phyloP scores from a whole-genome alignment of 495 filamentous ascomycete species.

The Trypethelium eluteriae region DNA sequence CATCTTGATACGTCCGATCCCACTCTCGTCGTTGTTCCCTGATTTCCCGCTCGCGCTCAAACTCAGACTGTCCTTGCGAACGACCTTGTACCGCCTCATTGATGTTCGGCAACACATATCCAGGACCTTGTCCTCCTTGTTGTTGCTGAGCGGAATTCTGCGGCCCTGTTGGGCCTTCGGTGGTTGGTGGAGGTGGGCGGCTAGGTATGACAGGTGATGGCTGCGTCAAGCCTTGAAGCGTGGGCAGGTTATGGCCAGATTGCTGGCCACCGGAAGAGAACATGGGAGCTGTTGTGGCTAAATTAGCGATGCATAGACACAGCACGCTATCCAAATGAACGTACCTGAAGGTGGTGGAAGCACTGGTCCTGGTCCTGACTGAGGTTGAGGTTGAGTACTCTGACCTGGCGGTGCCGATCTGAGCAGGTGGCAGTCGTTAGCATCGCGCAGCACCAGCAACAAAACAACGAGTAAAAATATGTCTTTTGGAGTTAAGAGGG shows the following conservation, averaged over 20 bases:
- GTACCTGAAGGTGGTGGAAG: conserved; percentile 8
- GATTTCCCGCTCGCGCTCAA: conserved; percentile 3
- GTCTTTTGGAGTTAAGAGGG: neutral
- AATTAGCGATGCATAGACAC: neutral
- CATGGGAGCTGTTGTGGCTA: neutral
- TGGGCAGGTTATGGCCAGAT: conserved; percentile 7
- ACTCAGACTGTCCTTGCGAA: conserved; percentile 1
- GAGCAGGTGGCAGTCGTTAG: neutral
- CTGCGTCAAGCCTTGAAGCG: neutral
- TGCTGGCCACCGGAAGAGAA: neutral
- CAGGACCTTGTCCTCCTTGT: conserved; percentile 7
- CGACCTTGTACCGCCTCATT: conserved; percentile 6
- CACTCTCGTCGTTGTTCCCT: conserved; percentile 7
- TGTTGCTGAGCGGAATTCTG: neutral
- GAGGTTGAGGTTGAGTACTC: neutral
- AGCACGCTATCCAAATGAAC: neutral
- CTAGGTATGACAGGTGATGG: neutral
- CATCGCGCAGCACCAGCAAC: neutral
- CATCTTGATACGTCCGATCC: conserved; percentile 3
- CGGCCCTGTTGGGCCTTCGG: conserved; percentile 2
- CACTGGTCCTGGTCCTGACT: neutral
- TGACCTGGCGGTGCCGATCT: conserved; percentile 2
- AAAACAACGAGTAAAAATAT: neutral
- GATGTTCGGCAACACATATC: conserved; percentile 7
- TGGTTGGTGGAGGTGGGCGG: neutral